Evolutionary conservation across 345 rosid genomes (phyloP), one percentile per base, ranked within the genome.

Genomic region (Euphorbia peplus): DNA sequence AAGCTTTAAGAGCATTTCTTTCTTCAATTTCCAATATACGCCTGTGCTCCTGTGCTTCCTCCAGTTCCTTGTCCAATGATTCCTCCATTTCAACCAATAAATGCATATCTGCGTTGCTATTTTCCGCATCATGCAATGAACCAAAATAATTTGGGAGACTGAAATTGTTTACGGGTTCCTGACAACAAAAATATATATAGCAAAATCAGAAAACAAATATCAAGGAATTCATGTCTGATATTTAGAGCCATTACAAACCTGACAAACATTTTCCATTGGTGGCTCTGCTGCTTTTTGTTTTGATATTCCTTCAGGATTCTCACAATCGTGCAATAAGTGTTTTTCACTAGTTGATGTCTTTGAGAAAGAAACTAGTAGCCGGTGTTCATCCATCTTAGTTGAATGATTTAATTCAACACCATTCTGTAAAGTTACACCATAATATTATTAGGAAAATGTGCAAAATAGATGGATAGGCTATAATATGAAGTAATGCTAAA

Each of bases 21-120:
- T 95, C 99, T 80, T 95, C 99, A 86, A 87, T 80, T 85, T 95
- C 97, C 81, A 93, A 86, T 53, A 65, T 84, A 70, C 72, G 81
- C 69, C 90, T 78, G 61, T 74, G 75, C 62, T 90, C 87, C 63
- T 95, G 97, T 58, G 90, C 97, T 75, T 86, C 88, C 70, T 84
- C 97, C 74, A 95, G 85, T 70, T 91, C 92, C 79, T 74, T 91
- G 82, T 95, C 99, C 63, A 87, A 77, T 32, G 88, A 72, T 75
- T 95, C 96, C 82, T 95, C 99, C 72, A 95, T 75, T 74, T 83
- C 88, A 67, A 71, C 70, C 68, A 90, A 77, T 63, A 87, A 72
- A 50, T 74, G 77, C 58, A 88, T 70, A 73, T 85, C 81, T 68
- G 64, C 62, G 69, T 75, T 77, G 54, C 77, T 60, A 68, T 73